These are phyloP conservation scores for Phanerochaete carnosa DNA, from an alignment of 768 basidiomycete genomes.

Conservation along the genomic window DNA sequence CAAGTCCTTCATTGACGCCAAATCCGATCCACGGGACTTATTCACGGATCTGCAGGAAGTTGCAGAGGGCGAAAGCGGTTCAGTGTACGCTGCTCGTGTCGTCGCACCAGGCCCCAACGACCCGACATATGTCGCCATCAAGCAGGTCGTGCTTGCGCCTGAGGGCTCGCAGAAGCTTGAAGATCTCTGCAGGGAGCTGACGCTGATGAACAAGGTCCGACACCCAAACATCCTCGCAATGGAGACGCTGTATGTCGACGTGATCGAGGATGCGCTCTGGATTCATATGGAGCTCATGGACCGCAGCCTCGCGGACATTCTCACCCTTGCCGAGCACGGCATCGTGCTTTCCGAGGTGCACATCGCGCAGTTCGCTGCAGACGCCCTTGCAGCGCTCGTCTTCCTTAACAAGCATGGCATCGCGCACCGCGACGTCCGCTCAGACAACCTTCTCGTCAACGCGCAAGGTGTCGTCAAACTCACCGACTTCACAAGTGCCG, in stretches of 20 bases:
- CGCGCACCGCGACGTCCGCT: slow-evolving; percentile 81
- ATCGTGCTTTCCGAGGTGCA: slow-evolving; percentile 64
- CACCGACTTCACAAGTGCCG: slow-evolving; percentile 80
- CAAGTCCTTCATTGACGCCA: slow-evolving; percentile 60
- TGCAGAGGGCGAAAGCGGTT: slow-evolving; percentile 81
- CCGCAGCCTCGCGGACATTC: slow-evolving; percentile 78
- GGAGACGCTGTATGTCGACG: slow-evolving; percentile 69
- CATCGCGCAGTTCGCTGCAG: slow-evolving; percentile 71
- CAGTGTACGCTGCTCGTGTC: slow-evolving; percentile 50
- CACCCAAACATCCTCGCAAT: slow-evolving; percentile 64
- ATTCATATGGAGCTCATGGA: slow-evolving; percentile 91
- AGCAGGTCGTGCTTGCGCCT: slow-evolving; percentile 61
- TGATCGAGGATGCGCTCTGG: slow-evolving; percentile 60
- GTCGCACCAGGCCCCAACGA: slow-evolving; percentile 11
- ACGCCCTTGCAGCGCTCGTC: slow-evolving; percentile 66
- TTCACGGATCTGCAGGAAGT: slow-evolving; percentile 74
- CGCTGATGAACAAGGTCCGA: slow-evolving; percentile 50
- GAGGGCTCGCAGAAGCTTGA: slow-evolving; percentile 58
- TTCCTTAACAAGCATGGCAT: slow-evolving; percentile 64
- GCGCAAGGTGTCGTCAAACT: slow-evolving; percentile 69
- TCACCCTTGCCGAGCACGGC: slow-evolving; percentile 59
- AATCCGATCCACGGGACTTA: slow-evolving; percentile 56
- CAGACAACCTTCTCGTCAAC: slow-evolving; percentile 78
- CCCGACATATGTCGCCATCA: slow-evolving; percentile 59
- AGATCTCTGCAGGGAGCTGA: slow-evolving; percentile 61